Percentiles rank a stretch among this genome's conserved stretches.
phyloP scores from a whole-genome alignment of 1,139 yeast species.

The Pichia sp. region DNA sequence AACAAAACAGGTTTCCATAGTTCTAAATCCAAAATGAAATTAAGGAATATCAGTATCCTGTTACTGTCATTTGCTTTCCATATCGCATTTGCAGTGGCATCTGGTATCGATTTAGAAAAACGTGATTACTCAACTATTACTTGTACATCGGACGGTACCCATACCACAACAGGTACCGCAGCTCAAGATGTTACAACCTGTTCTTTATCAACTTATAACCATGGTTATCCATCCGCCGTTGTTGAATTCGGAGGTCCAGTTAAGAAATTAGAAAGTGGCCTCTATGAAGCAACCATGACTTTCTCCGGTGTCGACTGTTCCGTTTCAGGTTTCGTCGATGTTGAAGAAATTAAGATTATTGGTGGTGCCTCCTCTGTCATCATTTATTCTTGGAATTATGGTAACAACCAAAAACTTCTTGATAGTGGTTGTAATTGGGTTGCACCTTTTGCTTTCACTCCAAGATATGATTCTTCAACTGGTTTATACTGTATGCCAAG shows the following conservation, averaged over 20 bases:
- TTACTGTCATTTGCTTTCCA: background rate
- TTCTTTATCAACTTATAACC: constrained; percentile 3
- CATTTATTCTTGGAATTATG: too few relatives aligned
- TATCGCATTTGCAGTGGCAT: background rate
- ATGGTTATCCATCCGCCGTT: constrained; percentile 27
- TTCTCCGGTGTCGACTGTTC: constrained; percentile 26
- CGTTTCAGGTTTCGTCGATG: too few relatives aligned
- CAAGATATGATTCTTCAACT: too few relatives aligned
- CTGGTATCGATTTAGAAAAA: constrained; percentile 3
- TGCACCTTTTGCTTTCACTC: too few relatives aligned
- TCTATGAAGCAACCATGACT: constrained; percentile 29
- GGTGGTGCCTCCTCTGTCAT: too few relatives aligned
- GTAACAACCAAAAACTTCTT: too few relatives aligned
- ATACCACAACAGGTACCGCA: background rate
- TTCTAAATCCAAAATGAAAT: background rate
- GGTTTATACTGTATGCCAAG: too few relatives aligned
- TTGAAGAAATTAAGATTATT: too few relatives aligned
- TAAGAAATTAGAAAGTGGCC: constrained; percentile 21
- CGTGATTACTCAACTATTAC: constrained; percentile 3
- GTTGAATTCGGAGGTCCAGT: constrained; percentile 25
- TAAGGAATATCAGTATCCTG: constrained; percentile 1
- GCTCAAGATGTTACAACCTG: constrained; percentile 2
- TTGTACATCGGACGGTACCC: background rate
- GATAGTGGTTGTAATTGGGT: too few relatives aligned
- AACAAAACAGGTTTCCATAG: background rate